Evolutionary conservation across 768 basidiomycete genomes (phyloP).

Genomic region (Kwoniella shandongensis): DNA sequence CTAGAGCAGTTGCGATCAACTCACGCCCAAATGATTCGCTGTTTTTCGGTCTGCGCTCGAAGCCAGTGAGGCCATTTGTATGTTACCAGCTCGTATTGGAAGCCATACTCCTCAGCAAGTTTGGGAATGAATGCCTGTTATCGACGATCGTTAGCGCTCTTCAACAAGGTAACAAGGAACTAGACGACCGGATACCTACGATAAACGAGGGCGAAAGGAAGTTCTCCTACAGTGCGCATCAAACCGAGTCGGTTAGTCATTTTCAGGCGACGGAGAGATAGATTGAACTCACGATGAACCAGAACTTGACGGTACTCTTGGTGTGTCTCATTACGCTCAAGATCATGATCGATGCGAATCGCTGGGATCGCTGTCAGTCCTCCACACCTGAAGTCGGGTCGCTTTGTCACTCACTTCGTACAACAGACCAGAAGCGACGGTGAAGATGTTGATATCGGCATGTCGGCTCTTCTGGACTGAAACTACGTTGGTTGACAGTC

Average conservation of each 20-base stretch:
- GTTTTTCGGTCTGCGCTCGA: slow-evolving; percentile 94
- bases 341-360: slow-evolving; percentile 98
- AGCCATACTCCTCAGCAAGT: slow-evolving; percentile 83
- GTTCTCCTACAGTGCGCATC: slow-evolving; percentile 63
- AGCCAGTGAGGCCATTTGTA: slow-evolving; percentile 99
- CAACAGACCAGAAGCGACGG: slow-evolving; percentile 91
- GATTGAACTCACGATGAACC: slow-evolving; percentile 73
- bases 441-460: slow-evolving; percentile 98
- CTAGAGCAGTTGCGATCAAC: slow-evolving; percentile 2
- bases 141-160: not conserved
- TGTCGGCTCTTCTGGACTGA: slow-evolving; percentile 55
- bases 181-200: slow-evolving; percentile 56
- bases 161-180: too few species aligned
- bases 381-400: not conserved
- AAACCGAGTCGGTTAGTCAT: slow-evolving; percentile 7
- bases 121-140: slow-evolving; percentile 88
- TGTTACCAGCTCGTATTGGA: slow-evolving; percentile 95
- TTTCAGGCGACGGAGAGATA: too few species aligned
- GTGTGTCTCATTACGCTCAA: slow-evolving; percentile 93
- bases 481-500: slow-evolving; percentile 22
- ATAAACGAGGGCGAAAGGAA: slow-evolving; percentile 97
- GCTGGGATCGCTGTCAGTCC: slow-evolving; percentile 58
- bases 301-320: slow-evolving; percentile 93
- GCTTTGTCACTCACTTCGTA: slow-evolving; percentile 73
- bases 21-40: slow-evolving; percentile 92